Conservation (phyloP, 768 basidiomycete genomes). For the Suillus occidentalis region DNA sequence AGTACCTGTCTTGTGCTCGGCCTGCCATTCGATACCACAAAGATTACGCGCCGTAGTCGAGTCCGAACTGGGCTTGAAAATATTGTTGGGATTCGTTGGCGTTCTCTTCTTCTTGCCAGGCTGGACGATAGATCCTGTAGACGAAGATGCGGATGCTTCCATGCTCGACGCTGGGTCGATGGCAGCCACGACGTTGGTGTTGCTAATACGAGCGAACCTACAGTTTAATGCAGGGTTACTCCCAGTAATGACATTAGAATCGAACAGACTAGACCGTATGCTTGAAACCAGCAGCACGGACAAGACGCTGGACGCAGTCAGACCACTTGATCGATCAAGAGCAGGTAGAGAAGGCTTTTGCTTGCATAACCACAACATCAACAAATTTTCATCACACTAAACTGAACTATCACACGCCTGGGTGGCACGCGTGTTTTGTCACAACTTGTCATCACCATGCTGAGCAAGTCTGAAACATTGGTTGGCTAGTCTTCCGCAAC, state of each 20-base stretch:
- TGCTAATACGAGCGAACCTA: background rate
- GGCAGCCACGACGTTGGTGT: background rate
- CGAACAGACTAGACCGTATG: background rate
- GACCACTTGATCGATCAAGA: too few species aligned
- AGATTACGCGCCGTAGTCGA: background rate
- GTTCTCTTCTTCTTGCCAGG: background rate
- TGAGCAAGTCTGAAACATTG: too few species aligned
- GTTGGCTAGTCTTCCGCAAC: background rate
- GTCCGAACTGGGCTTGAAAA: conserved; percentile 2
- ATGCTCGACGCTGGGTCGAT: background rate
- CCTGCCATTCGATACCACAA: background rate
- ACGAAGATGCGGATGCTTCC: background rate
- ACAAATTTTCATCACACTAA: too few species aligned
- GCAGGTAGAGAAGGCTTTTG: too few species aligned
- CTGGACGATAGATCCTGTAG: background rate
- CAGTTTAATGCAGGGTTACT: background rate
- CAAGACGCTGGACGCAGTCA: background rate
- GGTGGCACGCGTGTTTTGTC: too few species aligned
- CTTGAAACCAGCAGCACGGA: background rate
- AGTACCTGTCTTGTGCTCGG: conserved; percentile 2
- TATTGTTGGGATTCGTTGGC: background rate
- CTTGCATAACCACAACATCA: too few species aligned
- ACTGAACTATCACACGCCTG: too few species aligned
- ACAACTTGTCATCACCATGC: too few species aligned
- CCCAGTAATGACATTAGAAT: background rate